Evolutionary conservation across 768 basidiomycete genomes (phyloP).

Genomic region (Leccinum subtestaceum): DNA sequence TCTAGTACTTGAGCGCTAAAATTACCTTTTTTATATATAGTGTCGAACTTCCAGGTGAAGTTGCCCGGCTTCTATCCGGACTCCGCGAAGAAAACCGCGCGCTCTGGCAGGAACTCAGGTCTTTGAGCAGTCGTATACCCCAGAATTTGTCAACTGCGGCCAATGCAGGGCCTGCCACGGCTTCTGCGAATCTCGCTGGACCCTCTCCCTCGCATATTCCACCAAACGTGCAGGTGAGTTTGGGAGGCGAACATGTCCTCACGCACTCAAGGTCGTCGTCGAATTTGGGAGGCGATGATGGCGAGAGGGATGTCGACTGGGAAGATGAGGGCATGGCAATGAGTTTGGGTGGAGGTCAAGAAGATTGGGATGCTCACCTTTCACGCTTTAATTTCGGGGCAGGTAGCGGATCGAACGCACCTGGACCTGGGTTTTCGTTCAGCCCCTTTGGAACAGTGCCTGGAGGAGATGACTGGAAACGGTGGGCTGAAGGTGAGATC

Average conservation of each 20-base stretch:
- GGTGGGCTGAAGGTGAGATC: conserved; percentile 37
- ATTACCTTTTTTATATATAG: conserved; percentile 42
- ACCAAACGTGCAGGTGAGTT: conserved; percentile 4
- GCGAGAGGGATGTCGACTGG: conserved; percentile 27
- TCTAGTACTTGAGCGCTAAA: conserved; percentile 3
- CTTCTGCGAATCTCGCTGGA: conserved; percentile 9
- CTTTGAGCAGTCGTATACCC: conserved; percentile 24
- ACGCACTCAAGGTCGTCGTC: conserved; percentile 29
- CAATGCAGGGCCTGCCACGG: background rate
- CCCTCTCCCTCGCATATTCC: conserved; percentile 5
- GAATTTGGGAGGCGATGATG: conserved; percentile 26
- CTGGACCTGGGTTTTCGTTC: conserved; percentile 12
- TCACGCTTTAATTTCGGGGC: conserved; percentile 15
- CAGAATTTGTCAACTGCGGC: conserved; percentile 5
- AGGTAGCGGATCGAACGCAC: conserved; percentile 10
- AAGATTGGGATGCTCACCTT: conserved; percentile 26
- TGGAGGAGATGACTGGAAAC: conserved; percentile 27
- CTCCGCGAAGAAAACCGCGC: conserved; percentile 73
- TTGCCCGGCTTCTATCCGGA: conserved; percentile 47
- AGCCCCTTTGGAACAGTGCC: conserved; percentile 4
- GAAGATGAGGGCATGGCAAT: conserved; percentile 26
- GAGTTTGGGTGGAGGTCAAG: conserved; percentile 13
- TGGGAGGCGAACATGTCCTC: conserved; percentile 19
- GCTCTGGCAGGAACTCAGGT: conserved; percentile 42
- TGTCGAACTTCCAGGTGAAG: conserved; percentile 80